Evolutionary conservation across 805 yeast genomes (phyloP).

Genomic region (Metschnikowia lunata): DNA sequence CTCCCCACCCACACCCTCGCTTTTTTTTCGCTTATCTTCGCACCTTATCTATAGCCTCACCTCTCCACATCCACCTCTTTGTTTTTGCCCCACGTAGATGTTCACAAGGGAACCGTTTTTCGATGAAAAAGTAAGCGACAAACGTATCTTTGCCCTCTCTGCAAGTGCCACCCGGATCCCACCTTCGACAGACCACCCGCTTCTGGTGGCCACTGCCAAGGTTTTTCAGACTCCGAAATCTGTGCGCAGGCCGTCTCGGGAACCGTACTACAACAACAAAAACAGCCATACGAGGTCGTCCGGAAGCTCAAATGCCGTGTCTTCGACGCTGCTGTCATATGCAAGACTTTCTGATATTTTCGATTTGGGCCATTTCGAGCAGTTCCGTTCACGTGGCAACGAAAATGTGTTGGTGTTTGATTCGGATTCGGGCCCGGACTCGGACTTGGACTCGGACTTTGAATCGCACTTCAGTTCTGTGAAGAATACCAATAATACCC

Average conservation of each 20-base stretch:
- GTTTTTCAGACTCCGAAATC: conserved; percentile 6
- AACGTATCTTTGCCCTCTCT: conserved; percentile 1
- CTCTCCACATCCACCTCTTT: not conserved
- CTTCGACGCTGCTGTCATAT: conserved; percentile 11
- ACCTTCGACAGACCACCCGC: conserved; percentile 9
- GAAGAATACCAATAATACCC: no score
- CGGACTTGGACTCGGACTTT: conserved; percentile 7
- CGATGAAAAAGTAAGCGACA: conserved; percentile 13
- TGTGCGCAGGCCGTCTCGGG: conserved; percentile 15
- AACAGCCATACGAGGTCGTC: not conserved
- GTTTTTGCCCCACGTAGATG: conserved; percentile 8
- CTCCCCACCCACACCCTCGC: no score
- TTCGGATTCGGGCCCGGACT: conserved; percentile 7
- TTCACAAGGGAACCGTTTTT: conserved; percentile 14
- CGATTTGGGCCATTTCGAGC: conserved; percentile 13
- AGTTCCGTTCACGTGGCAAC: conserved; percentile 1
- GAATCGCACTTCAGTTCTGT: no score
- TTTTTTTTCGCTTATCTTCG: no score
- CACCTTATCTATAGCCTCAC: no score
- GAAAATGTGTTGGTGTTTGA: conserved; percentile 16
- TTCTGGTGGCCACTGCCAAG: conserved; percentile 3
- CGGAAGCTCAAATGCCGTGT: conserved; percentile 4
- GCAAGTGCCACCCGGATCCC: conserved; percentile 11
- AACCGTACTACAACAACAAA: conserved; percentile 13
- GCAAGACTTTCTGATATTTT: conserved; percentile 17